Percentiles rank a stretch among this genome's conserved stretches.
Evolutionary conservation across 768 basidiomycete genomes (phyloP).

Genomic region (Lactifluus volemus): DNA sequence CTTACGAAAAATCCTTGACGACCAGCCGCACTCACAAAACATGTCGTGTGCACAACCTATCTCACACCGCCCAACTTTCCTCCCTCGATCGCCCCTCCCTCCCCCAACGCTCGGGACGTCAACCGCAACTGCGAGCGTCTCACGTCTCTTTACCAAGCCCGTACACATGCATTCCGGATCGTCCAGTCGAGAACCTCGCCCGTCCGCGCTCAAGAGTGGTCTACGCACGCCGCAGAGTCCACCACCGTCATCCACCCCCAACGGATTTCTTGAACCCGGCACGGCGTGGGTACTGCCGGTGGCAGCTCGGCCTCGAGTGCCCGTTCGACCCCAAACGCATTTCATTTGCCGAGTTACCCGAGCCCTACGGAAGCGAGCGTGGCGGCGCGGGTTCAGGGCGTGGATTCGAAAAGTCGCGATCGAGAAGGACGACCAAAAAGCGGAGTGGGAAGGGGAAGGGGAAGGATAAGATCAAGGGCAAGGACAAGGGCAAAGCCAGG

Average conservation of each 20-base stretch:
- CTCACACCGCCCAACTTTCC: constrained; percentile 28
- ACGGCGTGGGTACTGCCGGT: constrained; percentile 22
- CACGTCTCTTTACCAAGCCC: constrained; percentile 62
- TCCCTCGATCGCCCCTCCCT: constrained; percentile 43
- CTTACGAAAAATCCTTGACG: constrained; percentile 62
- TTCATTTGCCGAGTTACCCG: constrained; percentile 67
- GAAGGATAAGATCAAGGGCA: constrained; percentile 28
- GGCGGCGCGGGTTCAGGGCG: constrained; percentile 15
- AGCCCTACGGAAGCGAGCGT: constrained; percentile 37
- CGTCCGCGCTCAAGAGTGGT: constrained; percentile 36
- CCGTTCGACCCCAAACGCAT: constrained; percentile 60
- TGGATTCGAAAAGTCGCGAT: constrained; percentile 15
- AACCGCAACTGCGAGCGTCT: constrained; percentile 69
- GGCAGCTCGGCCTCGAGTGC: constrained; percentile 38
- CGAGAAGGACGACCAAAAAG: constrained; percentile 20
- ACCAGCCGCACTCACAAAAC: constrained; percentile 32
- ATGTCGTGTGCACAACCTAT: constrained; percentile 25
- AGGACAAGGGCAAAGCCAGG: constrained; percentile 28
- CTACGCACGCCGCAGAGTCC: constrained; percentile 21
- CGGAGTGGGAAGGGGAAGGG: constrained; percentile 24
- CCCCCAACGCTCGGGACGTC: constrained; percentile 50
- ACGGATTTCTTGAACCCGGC: constrained; percentile 14
- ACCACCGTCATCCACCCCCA: constrained; percentile 32
- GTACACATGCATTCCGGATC: constrained; percentile 54
- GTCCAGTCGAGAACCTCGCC: constrained; percentile 50